Evolutionary conservation across 2,329 filamentous ascomycete genomes (phyloP).

Genomic region (Colletotrichum theobromicola): DNA sequence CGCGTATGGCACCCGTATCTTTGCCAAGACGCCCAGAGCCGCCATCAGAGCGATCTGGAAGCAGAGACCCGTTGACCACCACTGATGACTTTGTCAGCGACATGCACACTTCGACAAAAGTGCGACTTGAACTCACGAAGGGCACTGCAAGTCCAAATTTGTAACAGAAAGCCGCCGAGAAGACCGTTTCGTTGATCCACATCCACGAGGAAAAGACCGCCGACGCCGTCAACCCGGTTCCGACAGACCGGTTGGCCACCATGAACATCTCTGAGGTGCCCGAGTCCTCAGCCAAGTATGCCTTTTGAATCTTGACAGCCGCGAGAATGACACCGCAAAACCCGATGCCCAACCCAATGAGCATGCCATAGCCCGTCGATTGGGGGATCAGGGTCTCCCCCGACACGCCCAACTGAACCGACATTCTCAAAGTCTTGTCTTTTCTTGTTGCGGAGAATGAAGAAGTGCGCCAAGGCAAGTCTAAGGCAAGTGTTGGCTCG

Average conservation of each 20-base stretch:
- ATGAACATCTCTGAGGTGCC: neutral
- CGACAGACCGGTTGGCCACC: neutral
- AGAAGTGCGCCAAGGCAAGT: neutral
- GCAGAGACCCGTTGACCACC: neutral
- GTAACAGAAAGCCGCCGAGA: neutral
- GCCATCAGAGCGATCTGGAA: neutral
- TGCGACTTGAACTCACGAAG: neutral
- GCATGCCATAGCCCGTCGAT: neutral
- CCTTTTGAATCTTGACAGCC: neutral
- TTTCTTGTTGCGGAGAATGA: neutral
- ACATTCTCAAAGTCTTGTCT: neutral
- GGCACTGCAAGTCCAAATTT: neutral
- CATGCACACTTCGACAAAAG: neutral
- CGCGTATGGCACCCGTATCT: constrained; percentile 56
- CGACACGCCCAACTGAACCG: neutral
- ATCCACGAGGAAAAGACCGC: neutral
- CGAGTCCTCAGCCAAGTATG: neutral
- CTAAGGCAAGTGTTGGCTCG: neutral
- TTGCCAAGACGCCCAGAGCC: constrained; percentile 49
- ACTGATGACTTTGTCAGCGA: neutral
- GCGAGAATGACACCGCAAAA: neutral
- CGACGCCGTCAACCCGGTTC: neutral
- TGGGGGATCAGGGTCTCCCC: neutral
- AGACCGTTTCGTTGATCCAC: neutral
- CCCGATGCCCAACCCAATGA: neutral